Conservation (phyloP, 768 basidiomycete genomes). For the Collybia sp. region DNA sequence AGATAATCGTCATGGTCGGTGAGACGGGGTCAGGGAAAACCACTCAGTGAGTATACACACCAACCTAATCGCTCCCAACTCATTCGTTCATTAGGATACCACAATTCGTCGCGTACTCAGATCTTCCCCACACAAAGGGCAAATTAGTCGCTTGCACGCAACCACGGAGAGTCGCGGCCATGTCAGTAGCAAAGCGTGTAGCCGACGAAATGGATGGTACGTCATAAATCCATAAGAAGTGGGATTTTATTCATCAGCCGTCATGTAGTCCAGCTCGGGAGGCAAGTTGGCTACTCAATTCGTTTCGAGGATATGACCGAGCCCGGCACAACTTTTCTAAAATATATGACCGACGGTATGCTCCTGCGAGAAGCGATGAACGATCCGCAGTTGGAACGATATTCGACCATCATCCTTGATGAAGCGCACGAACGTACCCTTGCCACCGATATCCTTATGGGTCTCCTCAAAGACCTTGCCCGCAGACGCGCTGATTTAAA, state of each 20-base stretch:
- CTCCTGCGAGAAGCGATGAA: slow-evolving; percentile 98
- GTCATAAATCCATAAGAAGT: slow-evolving; percentile 18
- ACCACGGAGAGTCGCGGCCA: slow-evolving; percentile 92
- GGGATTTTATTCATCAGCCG: no score
- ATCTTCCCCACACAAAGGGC: slow-evolving; percentile 84
- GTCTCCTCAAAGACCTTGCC: slow-evolving; percentile 82
- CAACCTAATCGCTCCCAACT: not conserved
- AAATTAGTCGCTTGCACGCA: slow-evolving; percentile 97
- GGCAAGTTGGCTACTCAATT: slow-evolving; percentile 96
- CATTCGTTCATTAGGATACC: slow-evolving; percentile 64
- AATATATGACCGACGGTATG: slow-evolving; percentile 99
- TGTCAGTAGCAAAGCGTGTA: slow-evolving; percentile 97
- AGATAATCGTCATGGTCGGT: slow-evolving; percentile 88
- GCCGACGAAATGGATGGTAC: slow-evolving; percentile 98
- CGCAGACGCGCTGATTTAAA: slow-evolving; percentile 84
- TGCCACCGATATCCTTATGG: slow-evolving; percentile 98
- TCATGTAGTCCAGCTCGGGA: slow-evolving; percentile 75
- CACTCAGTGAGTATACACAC: slow-evolving; percentile 65
- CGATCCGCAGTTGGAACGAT: slow-evolving; percentile 82
- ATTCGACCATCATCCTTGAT: slow-evolving; percentile 97
- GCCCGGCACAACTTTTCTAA: slow-evolving; percentile 87
- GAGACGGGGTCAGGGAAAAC: slow-evolving; percentile 97
- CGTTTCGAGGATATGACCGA: slow-evolving; percentile 98
- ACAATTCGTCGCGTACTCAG: slow-evolving; percentile 92
- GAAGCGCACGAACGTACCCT: slow-evolving; percentile 98